Percentiles rank a stretch among this genome's conserved stretches.
These are phyloP conservation scores for Diaporthe vexans DNA, from an alignment of 2,329 filamentous ascomycete species.

Conservation along the genomic window DNA sequence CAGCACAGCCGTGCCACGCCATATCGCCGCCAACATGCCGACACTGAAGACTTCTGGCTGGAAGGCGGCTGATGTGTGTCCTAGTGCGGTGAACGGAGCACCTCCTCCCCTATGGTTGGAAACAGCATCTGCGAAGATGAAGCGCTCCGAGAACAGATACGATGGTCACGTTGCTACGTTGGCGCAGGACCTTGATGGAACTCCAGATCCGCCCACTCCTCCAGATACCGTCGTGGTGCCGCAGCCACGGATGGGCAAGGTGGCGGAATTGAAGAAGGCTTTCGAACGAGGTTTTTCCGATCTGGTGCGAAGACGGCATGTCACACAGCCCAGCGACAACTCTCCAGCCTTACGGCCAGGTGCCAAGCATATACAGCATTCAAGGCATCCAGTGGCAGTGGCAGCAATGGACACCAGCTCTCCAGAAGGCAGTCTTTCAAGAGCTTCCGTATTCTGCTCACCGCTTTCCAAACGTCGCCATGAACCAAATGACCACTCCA, in stretches of 20 bases:
- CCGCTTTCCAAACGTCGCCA: slow-evolving; percentile 25
- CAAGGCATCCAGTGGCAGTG: too few species aligned
- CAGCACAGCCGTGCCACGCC: not conserved
- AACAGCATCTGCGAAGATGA: not conserved
- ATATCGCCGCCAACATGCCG: too few species aligned
- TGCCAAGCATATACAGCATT: not conserved
- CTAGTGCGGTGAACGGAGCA: too few species aligned
- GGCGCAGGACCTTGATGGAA: not conserved
- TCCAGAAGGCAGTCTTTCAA: not conserved
- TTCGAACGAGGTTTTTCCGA: not conserved
- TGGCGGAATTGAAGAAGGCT: not conserved
- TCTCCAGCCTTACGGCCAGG: not conserved
- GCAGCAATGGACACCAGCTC: not conserved
- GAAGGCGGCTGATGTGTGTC: too few species aligned
- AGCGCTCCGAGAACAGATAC: not conserved
- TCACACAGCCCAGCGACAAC: not conserved
- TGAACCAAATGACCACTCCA: not conserved
- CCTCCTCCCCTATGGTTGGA: not conserved
- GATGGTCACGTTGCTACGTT: not conserved
- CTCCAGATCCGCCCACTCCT: not conserved
- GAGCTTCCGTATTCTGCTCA: slow-evolving; percentile 20
- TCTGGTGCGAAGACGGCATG: not conserved
- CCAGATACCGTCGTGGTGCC: too few species aligned
- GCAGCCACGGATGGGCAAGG: not conserved
- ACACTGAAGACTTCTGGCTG: too few species aligned